Percentiles rank a stretch among this genome's conserved stretches.
Evolutionary conservation across 163 green algal species (phyloP).

Genomic region (Scenedesmus sp.): DNA sequence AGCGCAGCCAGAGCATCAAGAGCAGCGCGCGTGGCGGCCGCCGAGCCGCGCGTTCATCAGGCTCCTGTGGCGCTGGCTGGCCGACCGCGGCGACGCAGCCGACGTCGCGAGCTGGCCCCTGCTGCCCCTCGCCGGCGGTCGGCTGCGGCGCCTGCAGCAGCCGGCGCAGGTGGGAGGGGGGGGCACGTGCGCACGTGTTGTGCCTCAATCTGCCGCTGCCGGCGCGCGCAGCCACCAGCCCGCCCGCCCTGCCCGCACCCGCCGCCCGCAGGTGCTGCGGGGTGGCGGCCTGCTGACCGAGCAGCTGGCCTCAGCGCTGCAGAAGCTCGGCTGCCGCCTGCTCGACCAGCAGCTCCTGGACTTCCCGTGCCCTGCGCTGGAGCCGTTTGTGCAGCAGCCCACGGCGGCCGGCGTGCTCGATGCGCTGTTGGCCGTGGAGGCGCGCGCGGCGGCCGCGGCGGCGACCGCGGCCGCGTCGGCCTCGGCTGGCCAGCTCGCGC

Average conservation of each 20-base stretch:
- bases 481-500: not conserved
- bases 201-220: not conserved
- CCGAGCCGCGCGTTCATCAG: constrained; percentile 44
- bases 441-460: not conserved
- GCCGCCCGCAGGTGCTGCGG: constrained; percentile 53
- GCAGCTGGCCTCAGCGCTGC: constrained; percentile 54
- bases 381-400: constrained; percentile 38
- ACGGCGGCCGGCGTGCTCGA: constrained; percentile 56
- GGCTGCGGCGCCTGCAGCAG: constrained; percentile 43
- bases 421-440: constrained; percentile 43
- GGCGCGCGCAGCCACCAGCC: not conserved
- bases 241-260: not conserved
- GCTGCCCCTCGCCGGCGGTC: constrained; percentile 59
- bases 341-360: constrained; percentile 47
- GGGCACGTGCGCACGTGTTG: not conserved
- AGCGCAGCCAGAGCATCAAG: constrained; percentile 15
- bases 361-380: constrained; percentile 30
- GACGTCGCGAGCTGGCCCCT: constrained; percentile 64
- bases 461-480: constrained; percentile 26
- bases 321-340: constrained; percentile 55
- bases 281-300: constrained; percentile 72
- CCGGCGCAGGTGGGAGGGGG: constrained; percentile 33
- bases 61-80: constrained; percentile 68
- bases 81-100: constrained; percentile 15
- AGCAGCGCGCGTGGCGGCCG: constrained; percentile 32